Percentiles rank a stretch among this genome's conserved stretches.
These are phyloP conservation scores for Aureobasidium sp. DNA, from an alignment of 2,329 filamentous ascomycete species.

Conservation along the genomic window DNA sequence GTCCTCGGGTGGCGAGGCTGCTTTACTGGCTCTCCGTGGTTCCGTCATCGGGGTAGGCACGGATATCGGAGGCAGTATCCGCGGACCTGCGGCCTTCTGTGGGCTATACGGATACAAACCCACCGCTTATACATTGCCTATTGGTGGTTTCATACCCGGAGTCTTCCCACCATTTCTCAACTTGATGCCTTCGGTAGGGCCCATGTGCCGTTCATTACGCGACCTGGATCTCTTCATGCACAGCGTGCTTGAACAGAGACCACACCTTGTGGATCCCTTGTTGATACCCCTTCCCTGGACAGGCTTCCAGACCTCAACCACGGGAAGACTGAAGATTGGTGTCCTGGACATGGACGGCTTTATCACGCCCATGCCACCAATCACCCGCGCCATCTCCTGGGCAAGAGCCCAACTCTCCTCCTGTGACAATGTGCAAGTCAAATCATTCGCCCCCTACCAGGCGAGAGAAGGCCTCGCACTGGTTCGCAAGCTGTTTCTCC, in stretches of 20 bases:
- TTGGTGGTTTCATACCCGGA: not conserved
- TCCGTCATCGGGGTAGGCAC: slow-evolving; percentile 55
- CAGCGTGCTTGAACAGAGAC: slow-evolving; percentile 44
- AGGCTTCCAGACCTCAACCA: slow-evolving; percentile 17
- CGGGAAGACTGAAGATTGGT: slow-evolving; percentile 46
- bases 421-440: not conserved
- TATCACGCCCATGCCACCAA: slow-evolving; percentile 59
- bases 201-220: slow-evolving; percentile 46
- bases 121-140: slow-evolving; percentile 56
- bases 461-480: not conserved
- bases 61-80: slow-evolving; percentile 56
- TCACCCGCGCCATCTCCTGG: slow-evolving; percentile 47
- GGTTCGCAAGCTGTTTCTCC: not conserved
- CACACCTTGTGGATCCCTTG: slow-evolving; percentile 53
- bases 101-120: slow-evolving; percentile 28
- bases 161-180: slow-evolving; percentile 1
- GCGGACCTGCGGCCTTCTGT: slow-evolving; percentile 76
- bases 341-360: slow-evolving; percentile 60
- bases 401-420: not conserved
- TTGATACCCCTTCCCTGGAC: slow-evolving; percentile 54
- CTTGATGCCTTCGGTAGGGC: slow-evolving; percentile 47
- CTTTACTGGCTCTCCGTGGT: slow-evolving; percentile 52
- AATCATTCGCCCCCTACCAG: not conserved
- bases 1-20: slow-evolving; percentile 59
- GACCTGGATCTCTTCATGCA: slow-evolving; percentile 50